Conservation (phyloP, 1,284 basidiomycete genomes). For the Hymenochaete sp. region DNA sequence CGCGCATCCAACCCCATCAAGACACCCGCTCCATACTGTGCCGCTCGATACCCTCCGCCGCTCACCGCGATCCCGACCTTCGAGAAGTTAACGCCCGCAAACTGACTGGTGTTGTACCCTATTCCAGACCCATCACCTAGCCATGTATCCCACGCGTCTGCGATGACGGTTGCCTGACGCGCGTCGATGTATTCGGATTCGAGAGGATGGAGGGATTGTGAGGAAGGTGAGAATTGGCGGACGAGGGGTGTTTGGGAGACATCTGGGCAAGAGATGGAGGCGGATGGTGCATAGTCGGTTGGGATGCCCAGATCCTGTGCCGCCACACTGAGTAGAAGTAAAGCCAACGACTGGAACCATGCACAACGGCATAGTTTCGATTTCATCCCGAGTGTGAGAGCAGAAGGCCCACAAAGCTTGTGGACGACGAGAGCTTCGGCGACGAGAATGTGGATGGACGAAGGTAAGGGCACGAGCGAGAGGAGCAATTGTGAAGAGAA, state of each 20-base stretch:
- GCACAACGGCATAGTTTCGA: not conserved
- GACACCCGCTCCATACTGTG: slow-evolving; percentile 50
- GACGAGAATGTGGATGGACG: too few species aligned
- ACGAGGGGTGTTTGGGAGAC: slow-evolving; percentile 31
- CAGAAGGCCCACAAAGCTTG: too few species aligned
- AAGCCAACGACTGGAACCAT: not conserved
- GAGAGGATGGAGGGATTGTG: slow-evolving; percentile 40
- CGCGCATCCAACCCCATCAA: slow-evolving; percentile 51
- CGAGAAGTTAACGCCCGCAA: slow-evolving; percentile 34
- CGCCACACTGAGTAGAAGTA: not conserved
- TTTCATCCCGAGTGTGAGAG: too few species aligned
- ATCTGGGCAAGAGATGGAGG: slow-evolving; percentile 10
- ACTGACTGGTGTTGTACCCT: slow-evolving; percentile 40
- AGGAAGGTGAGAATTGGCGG: slow-evolving; percentile 42
- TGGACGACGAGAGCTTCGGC: too few species aligned
- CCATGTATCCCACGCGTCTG: slow-evolving; percentile 50
- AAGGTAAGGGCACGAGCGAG: too few species aligned
- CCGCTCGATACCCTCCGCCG: slow-evolving; percentile 51
- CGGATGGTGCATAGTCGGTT: slow-evolving; percentile 14
- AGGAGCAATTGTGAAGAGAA: too few species aligned
- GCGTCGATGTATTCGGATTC: slow-evolving; percentile 40
- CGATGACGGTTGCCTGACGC: slow-evolving; percentile 35
- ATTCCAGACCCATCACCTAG: slow-evolving; percentile 42
- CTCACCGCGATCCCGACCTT: slow-evolving; percentile 50
- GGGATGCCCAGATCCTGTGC: slow-evolving; percentile 14